Evolutionary conservation across 2,329 filamentous ascomycete genomes (phyloP).

Genomic region (Penicillium sp.): DNA sequence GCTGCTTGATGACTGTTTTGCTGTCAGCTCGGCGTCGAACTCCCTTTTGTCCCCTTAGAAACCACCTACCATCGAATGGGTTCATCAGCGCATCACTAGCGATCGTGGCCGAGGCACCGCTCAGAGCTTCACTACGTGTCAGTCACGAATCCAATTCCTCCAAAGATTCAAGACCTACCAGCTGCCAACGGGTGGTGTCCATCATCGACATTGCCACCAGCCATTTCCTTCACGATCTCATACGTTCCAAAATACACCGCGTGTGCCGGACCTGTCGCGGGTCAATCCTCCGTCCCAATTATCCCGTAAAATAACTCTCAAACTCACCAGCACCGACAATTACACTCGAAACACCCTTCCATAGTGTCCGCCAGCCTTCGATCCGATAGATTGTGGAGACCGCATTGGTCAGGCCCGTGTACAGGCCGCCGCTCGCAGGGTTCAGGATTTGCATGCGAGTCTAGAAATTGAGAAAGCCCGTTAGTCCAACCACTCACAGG

Average conservation of each 20-base stretch:
- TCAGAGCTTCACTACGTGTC: constrained; percentile 59
- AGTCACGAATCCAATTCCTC: constrained; percentile 2
- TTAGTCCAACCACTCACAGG: constrained; percentile 6
- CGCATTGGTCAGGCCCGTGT: constrained; percentile 85
- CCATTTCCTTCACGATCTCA: constrained; percentile 91
- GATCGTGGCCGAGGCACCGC: constrained; percentile 91
- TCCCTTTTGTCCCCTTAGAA: not conserved
- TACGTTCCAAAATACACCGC: constrained; percentile 98
- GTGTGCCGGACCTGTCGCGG: constrained; percentile 73
- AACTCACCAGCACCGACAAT: constrained; percentile 82
- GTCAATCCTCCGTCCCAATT: constrained; percentile 18
- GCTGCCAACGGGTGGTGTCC: constrained; percentile 92
- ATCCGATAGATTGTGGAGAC: constrained; percentile 86
- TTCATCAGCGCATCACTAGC: constrained; percentile 99
- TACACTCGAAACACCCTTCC: constrained; percentile 95
- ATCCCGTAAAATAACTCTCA: not conserved
- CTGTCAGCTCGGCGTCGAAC: not conserved
- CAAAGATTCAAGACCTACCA: constrained; percentile 52
- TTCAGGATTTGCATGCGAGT: constrained; percentile 97
- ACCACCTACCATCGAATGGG: constrained; percentile 80
- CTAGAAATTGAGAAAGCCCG: constrained; percentile 45
- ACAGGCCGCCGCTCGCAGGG: constrained; percentile 71
- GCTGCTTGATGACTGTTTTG: constrained; percentile 85
- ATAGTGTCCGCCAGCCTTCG: constrained; percentile 86
- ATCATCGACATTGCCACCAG: constrained; percentile 78